phyloP scores from a whole-genome alignment of 2,329 filamentous ascomycete species.

The Aureobasidium pullulans region DNA sequence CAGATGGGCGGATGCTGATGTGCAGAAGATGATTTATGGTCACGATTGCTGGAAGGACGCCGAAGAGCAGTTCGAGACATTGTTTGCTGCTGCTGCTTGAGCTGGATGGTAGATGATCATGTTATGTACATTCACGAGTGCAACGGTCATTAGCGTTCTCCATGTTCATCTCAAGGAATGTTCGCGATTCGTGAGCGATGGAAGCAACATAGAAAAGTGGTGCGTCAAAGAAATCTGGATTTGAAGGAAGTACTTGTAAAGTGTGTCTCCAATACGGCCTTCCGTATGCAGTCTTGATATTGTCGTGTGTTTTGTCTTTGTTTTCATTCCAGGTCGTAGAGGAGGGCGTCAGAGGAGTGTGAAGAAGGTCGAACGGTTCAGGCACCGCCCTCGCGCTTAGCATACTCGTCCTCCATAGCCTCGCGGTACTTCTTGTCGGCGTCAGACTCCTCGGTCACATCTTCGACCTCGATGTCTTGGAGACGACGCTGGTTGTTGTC shows the following conservation, averaged over 20 bases:
- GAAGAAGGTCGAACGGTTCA: conserved; percentile 15
- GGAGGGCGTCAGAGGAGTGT: background rate
- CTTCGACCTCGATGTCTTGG: conserved; percentile 20
- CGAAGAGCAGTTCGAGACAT: conserved; percentile 34
- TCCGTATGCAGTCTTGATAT: background rate
- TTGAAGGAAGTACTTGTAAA: no score
- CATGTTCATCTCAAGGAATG: no score
- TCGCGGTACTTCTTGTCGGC: conserved; percentile 33
- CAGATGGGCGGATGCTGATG: conserved; percentile 46
- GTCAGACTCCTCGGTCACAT: conserved; percentile 28
- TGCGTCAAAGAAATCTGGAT: no score
- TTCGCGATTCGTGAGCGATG: no score
- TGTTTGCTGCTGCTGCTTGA: conserved; percentile 25
- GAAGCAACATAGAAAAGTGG: no score
- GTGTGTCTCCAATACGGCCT: background rate
- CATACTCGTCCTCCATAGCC: conserved; percentile 38
- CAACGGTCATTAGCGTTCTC: no score
- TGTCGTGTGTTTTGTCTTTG: background rate
- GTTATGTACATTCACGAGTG: background rate
- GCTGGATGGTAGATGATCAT: background rate
- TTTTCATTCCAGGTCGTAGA: background rate
- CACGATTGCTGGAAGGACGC: conserved; percentile 39
- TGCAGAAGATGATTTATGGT: conserved; percentile 43
- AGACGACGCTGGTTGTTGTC: conserved; percentile 8
- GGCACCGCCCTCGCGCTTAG: conserved; percentile 37